These are phyloP conservation scores for Cercospora sojina DNA, from an alignment of 2,329 filamentous ascomycete genomes.

Conservation along the genomic window DNA sequence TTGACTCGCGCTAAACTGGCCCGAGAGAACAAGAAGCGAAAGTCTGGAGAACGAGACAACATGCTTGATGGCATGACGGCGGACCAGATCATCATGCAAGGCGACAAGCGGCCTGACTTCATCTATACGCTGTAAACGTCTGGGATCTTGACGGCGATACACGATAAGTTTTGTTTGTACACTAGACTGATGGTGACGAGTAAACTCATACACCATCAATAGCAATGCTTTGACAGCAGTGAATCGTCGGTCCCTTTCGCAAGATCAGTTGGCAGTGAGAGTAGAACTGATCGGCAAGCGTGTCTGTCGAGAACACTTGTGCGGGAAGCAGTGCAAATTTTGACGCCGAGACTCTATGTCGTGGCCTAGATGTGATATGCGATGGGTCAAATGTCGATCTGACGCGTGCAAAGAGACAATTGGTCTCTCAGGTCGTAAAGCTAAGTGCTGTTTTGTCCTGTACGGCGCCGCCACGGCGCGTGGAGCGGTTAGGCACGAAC, in stretches of 20 bases:
- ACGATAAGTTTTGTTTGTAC: background rate
- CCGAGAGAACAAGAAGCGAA: constrained; percentile 67
- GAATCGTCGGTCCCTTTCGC: background rate
- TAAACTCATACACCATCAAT: background rate
- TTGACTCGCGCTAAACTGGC: constrained; percentile 62
- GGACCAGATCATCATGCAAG: constrained; percentile 63
- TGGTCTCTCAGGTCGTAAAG: background rate
- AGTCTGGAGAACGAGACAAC: constrained; percentile 63
- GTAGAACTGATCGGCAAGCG: background rate
- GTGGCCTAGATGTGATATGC: background rate
- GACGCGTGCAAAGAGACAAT: background rate
- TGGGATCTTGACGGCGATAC: background rate
- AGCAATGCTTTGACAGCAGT: background rate
- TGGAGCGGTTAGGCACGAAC: background rate
- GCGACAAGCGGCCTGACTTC: constrained; percentile 57
- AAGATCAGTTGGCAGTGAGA: background rate
- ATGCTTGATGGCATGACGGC: constrained; percentile 64
- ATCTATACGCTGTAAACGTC: constrained; percentile 23
- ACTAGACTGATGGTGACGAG: background rate
- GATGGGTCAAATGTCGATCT: background rate
- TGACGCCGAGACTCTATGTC: background rate
- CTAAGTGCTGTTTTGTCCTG: no score
- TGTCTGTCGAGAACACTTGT: background rate
- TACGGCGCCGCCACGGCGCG: background rate
- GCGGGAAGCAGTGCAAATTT: no score